These are phyloP conservation scores for Pyricularia sp. DNA, from an alignment of 2,329 filamentous ascomycete genomes.

Conservation along the genomic window DNA sequence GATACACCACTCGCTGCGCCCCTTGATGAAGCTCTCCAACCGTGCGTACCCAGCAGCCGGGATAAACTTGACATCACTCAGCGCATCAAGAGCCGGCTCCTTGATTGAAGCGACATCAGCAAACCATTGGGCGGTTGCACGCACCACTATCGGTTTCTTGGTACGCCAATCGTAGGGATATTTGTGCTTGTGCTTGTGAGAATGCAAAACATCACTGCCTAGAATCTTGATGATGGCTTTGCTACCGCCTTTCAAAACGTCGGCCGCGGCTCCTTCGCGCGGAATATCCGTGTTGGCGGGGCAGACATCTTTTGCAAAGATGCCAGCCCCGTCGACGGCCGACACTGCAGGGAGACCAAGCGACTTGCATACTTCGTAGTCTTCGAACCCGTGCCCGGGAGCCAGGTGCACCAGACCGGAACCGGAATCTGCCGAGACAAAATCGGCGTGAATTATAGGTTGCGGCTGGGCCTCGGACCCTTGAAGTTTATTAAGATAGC, in stretches of 20 bases:
- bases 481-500: constrained; percentile 64
- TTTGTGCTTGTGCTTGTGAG: constrained; percentile 73
- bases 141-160: constrained; percentile 81
- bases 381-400: constrained; percentile 92
- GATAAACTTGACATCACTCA: constrained; percentile 68
- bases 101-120: constrained; percentile 84
- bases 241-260: constrained; percentile 54
- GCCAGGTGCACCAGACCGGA: constrained; percentile 92
- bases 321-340: constrained; percentile 73
- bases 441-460: constrained; percentile 72
- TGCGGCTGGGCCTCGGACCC: constrained; percentile 47
- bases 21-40: constrained; percentile 76
- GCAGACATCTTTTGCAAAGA: constrained; percentile 59
- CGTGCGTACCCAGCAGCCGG: constrained; percentile 65
- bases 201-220: constrained; percentile 53
- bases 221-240: constrained; percentile 62
- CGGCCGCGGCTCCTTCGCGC: constrained; percentile 32
- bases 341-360: constrained; percentile 67
- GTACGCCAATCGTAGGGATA: constrained; percentile 98
- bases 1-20: constrained; percentile 94
- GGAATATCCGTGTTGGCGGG: constrained; percentile 51
- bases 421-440: constrained; percentile 84
- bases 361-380: constrained; percentile 72
- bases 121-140: constrained; percentile 97
- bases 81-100: constrained; percentile 55